Conservation (phyloP, 345 rosid genomes). For the Ceriops decandra region DNA sequence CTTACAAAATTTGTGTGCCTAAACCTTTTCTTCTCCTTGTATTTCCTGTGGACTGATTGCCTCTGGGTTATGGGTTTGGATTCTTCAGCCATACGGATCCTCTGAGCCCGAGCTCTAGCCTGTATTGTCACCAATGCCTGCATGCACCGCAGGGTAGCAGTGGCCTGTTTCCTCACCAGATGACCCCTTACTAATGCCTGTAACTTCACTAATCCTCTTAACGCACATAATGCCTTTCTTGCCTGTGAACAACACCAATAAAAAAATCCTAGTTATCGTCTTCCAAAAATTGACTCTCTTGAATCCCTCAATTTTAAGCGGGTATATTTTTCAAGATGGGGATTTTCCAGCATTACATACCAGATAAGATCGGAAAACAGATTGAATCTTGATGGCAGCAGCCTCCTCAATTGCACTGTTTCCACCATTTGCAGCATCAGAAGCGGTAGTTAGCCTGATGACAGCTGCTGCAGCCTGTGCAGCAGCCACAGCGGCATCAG, state of each 20-base stretch:
- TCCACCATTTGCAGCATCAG: slow-evolving; percentile 27
- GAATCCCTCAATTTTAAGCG: background rate
- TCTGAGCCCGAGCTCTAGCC: slow-evolving; percentile 46
- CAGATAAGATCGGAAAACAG: slow-evolving; percentile 78
- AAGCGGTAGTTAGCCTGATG: slow-evolving; percentile 37
- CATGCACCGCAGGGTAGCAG: slow-evolving; percentile 31
- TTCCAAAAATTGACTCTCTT: background rate
- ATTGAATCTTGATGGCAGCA: slow-evolving; percentile 71
- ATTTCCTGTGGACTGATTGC: slow-evolving; percentile 50
- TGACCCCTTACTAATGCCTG: slow-evolving; percentile 35
- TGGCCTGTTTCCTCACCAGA: slow-evolving; percentile 35
- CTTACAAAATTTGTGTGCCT: slow-evolving; percentile 43
- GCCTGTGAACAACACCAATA: slow-evolving; percentile 47
- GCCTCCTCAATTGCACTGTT: slow-evolving; percentile 43
- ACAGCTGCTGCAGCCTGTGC: slow-evolving; percentile 52
- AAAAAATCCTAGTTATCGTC: background rate
- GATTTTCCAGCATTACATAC: slow-evolving; percentile 31
- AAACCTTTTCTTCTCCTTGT: slow-evolving; percentile 37
- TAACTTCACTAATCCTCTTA: slow-evolving; percentile 38
- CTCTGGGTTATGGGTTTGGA: slow-evolving; percentile 36
- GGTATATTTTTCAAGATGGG: background rate
- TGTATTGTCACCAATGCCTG: slow-evolving; percentile 30
- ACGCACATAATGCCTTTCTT: slow-evolving; percentile 77
- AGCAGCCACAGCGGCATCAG: slow-evolving; percentile 45
- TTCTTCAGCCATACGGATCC: slow-evolving; percentile 54